phyloP scores from a whole-genome alignment of 768 basidiomycete genomes.

The Kwoniella sp. region DNA sequence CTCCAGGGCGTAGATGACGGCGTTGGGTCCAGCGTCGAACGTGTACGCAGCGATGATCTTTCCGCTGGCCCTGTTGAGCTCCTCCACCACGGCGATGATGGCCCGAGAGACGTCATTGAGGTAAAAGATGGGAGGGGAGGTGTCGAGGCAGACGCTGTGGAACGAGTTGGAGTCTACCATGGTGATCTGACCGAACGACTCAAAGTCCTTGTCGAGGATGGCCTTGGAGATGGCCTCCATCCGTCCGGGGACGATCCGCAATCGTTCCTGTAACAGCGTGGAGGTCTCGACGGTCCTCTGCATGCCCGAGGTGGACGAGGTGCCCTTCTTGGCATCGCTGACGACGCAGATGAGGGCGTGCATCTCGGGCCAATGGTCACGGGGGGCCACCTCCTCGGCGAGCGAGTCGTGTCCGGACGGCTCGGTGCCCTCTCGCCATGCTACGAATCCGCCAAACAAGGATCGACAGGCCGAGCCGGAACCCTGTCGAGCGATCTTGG shows the following conservation, averaged over 20 bases:
- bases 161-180: constrained; percentile 99
- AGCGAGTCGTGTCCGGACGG: constrained; percentile 76
- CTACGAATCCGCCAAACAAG: constrained; percentile 94
- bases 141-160: constrained; percentile 96
- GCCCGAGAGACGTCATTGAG: constrained; percentile 94
- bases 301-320: constrained; percentile 92
- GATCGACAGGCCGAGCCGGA: constrained; percentile 97
- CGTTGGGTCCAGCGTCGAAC: constrained; percentile 98
- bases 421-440: constrained; percentile 74
- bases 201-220: constrained; percentile 74
- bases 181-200: constrained; percentile 80
- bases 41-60: constrained; percentile 87
- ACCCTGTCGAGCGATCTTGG: constrained; percentile 91
- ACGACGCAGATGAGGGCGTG: constrained; percentile 98
- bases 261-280: constrained; percentile 77
- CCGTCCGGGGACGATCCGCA: constrained; percentile 79
- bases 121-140: constrained; percentile 97
- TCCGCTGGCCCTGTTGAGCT: constrained; percentile 77
- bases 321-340: constrained; percentile 92
- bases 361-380: constrained; percentile 87
- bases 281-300: constrained; percentile 95
- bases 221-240: constrained; percentile 79
- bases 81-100: constrained; percentile 85
- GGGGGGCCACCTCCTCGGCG: constrained; percentile 79
- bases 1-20: constrained; percentile 85